phyloP scores from a whole-genome alignment of 257 asterid species.

The Solanum etuberosum region DNA sequence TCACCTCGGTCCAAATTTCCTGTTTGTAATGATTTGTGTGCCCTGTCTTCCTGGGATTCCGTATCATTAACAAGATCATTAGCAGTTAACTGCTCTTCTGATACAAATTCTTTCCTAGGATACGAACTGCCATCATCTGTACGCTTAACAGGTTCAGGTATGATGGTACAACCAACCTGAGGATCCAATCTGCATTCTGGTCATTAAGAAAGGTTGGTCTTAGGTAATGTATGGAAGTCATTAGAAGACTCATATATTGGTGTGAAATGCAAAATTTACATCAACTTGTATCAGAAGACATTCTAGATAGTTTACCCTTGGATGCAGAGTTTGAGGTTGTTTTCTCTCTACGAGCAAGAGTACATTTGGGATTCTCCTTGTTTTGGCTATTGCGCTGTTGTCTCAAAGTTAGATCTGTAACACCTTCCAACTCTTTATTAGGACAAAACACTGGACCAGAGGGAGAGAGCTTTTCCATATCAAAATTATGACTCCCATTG shows the following conservation, averaged over 20 bases:
- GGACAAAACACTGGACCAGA: constrained; percentile 15
- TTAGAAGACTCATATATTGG: constrained; percentile 4
- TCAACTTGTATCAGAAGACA: constrained; percentile 6
- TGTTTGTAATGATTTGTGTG: constrained; percentile 18
- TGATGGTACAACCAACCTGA: constrained; percentile 6
- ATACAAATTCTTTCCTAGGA: constrained; percentile 2
- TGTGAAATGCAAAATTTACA: constrained; percentile 11
- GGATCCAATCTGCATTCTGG: constrained; percentile 14
- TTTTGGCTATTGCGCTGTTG: constrained; percentile 18
- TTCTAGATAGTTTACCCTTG: constrained; percentile 11
- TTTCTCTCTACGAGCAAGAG: constrained; percentile 10
- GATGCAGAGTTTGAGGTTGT: constrained; percentile 20
- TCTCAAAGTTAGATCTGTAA: not conserved
- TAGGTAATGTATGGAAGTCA: constrained; percentile 7
- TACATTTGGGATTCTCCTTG: constrained; percentile 19
- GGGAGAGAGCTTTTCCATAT: constrained; percentile 19
- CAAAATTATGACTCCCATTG: constrained; percentile 5
- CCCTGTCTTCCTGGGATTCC: constrained; percentile 29
- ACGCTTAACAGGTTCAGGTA: constrained; percentile 7
- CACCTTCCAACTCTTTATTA: constrained; percentile 8
- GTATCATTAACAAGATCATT: constrained; percentile 18
- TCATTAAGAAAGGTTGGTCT: constrained; percentile 9
- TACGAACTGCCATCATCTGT: constrained; percentile 11
- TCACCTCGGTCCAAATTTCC: constrained; percentile 40
- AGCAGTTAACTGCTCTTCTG: constrained; percentile 20